Base-by-base conservation (phyloP, 495 filamentous ascomycete genomes). In the Neurospora sp. region DNA sequence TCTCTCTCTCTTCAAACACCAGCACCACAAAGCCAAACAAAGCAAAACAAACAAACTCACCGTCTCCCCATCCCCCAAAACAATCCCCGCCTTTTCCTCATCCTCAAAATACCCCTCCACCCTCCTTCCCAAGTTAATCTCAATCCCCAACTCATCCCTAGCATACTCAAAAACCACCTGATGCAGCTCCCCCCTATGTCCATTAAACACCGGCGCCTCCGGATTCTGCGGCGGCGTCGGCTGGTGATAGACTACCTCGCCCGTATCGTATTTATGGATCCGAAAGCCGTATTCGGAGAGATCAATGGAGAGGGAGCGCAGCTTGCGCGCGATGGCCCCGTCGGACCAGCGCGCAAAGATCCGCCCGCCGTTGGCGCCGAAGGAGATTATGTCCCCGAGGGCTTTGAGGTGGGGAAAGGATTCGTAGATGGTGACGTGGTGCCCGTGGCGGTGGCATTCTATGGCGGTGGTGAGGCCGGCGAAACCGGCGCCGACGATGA, bases 311-410 rank as follows among this genome's bases (percentile, higher is more conserved):
- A 90, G 77, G 11, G 83, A 79, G 34, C 84, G 82, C 79, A 89
- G 80, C 37, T 83, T 81, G 24, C 78, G 74, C 19, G 82, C 82
- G 38, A 90, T 82, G 42, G 77, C 77, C 24, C 85, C 86, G 74
- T 83, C 78, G 2, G 79, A 79, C 88, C 88, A 89, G 3, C 86
- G 84, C 37, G 83, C 73, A 73, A 85, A 87, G 75, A 89, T 89
- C 69, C 86, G 85, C 0, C 87, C 87, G 39, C 84, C 88, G 76
- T 90, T 90, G 28, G 87, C 83, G 4, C 88, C 88, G 48, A 90
- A 89, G 37, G 88, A 89, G 74, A 90, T 90, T 74, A 90, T 90
- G 77, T 90, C 89, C 69, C 89, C 89, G 0, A 90, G 82, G 2
- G 81, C 76, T 75, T 89, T 89, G 70, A 90, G 85, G 73, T 86